Conservation (phyloP, 2,329 filamentous ascomycete species). For the Aspergillus tamarii region DNA sequence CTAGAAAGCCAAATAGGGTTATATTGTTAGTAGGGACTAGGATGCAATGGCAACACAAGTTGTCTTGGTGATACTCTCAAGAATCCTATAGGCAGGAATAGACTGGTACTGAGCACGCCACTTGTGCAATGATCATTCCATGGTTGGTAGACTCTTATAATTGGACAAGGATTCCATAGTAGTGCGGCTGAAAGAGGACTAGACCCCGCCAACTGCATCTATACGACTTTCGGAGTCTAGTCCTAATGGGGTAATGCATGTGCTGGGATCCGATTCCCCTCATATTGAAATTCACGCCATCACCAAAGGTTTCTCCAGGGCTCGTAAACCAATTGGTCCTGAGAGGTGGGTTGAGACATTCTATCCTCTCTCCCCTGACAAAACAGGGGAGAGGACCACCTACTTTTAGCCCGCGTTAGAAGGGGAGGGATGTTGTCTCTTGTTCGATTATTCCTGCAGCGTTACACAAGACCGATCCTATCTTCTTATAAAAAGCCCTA, state of each 20-base stretch:
- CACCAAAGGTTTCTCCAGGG: neutral
- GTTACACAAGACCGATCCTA: neutral
- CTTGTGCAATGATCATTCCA: neutral
- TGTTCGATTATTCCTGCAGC: neutral
- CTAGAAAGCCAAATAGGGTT: neutral
- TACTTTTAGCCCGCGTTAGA: neutral
- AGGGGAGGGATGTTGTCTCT: neutral
- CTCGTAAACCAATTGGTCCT: neutral
- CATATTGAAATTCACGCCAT: neutral
- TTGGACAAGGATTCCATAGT: neutral
- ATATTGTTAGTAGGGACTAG: neutral
- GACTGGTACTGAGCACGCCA: neutral
- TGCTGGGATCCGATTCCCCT: neutral
- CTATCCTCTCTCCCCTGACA: neutral
- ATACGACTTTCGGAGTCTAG: slow-evolving; percentile 27
- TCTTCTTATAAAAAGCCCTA: neutral
- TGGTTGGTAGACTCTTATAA: neutral
- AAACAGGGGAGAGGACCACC: neutral
- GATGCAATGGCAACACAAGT: neutral
- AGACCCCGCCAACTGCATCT: slow-evolving; percentile 21
- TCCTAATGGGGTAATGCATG: slow-evolving; percentile 20
- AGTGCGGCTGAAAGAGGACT: slow-evolving; percentile 24
- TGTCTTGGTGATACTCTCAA: neutral
- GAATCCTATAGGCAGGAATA: neutral
- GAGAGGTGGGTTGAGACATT: neutral